Conservation (phyloP, 768 basidiomycete genomes). For the Pluteus cervinus region DNA sequence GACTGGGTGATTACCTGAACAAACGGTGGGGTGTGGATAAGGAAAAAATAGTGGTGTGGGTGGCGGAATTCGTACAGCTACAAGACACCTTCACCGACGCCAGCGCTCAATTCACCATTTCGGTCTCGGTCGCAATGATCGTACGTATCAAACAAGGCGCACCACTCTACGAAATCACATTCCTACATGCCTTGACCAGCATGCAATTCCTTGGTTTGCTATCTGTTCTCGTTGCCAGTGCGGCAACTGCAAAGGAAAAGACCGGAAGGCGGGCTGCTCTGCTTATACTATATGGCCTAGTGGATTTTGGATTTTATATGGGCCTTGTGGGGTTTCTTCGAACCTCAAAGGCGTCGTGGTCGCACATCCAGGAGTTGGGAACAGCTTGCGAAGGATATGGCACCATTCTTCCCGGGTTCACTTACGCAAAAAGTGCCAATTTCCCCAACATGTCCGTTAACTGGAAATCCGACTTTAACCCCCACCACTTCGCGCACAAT, state of each 20-base stretch:
- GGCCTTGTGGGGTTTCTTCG: conserved; percentile 9
- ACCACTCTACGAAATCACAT: conserved; percentile 13
- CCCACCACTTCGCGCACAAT: too few species aligned
- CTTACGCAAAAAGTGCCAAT: too few species aligned
- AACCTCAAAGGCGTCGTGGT: conserved; percentile 8
- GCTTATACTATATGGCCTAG: too few species aligned
- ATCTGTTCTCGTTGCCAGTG: conserved; percentile 7
- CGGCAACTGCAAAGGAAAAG: too few species aligned
- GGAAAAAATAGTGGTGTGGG: too few species aligned
- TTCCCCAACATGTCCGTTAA: too few species aligned
- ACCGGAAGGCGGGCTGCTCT: too few species aligned
- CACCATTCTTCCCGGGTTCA: too few species aligned
- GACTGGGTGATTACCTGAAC: conserved; percentile 1
- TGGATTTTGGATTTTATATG: conserved; percentile 12
- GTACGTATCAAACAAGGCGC: conserved; percentile 11
- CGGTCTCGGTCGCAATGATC: conserved; percentile 12
- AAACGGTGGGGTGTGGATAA: too few species aligned
- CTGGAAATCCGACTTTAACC: too few species aligned
- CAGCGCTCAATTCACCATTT: conserved; percentile 12
- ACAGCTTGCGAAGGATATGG: conserved; percentile 9
- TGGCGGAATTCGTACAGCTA: conserved; percentile 3
- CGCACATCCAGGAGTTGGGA: conserved; percentile 6
- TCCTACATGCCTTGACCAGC: conserved; percentile 11
- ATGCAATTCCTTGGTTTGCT: conserved; percentile 13
- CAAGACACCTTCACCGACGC: conserved; percentile 10